A percentile compares a stretch with the other conserved stretches of the same genome.
phyloP scores from a whole-genome alignment of 257 asterid species.

The Solanum habrochaites region DNA sequence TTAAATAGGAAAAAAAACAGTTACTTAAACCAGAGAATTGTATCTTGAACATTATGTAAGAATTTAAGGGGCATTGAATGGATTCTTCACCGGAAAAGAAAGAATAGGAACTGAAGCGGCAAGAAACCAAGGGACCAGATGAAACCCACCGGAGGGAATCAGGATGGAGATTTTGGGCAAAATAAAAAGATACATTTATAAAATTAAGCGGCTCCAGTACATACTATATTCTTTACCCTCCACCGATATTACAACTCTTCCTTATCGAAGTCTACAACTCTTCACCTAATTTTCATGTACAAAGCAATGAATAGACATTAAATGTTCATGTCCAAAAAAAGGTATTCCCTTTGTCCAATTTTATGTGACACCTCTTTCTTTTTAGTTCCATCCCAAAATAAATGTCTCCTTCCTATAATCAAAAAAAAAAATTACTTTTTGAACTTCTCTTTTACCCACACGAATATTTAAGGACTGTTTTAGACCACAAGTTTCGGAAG shows the following conservation, averaged over 20 bases:
- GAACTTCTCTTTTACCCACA: neutral
- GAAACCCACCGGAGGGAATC: neutral
- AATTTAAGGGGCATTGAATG: neutral
- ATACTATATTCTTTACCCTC: neutral
- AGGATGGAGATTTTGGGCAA: neutral
- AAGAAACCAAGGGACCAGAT: neutral
- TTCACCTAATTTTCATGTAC: neutral
- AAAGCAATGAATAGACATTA: neutral
- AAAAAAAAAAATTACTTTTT: too few relatives aligned
- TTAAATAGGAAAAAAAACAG: neutral
- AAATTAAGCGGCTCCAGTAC: neutral
- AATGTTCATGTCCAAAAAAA: neutral
- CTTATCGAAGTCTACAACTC: neutral
- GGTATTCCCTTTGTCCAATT: neutral
- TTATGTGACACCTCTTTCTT: neutral
- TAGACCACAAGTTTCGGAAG: neutral
- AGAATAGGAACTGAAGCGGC: neutral
- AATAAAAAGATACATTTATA: neutral
- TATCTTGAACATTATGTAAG: neutral
- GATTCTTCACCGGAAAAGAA: neutral
- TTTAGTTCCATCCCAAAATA: neutral
- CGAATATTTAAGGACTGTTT: neutral
- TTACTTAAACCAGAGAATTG: neutral
- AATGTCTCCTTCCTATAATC: neutral
- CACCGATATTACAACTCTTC: neutral